Percentiles rank a stretch among this genome's conserved stretches.
Conservation (phyloP, 2,329 filamentous ascomycete genomes). For the Exophiala viscosa region DNA sequence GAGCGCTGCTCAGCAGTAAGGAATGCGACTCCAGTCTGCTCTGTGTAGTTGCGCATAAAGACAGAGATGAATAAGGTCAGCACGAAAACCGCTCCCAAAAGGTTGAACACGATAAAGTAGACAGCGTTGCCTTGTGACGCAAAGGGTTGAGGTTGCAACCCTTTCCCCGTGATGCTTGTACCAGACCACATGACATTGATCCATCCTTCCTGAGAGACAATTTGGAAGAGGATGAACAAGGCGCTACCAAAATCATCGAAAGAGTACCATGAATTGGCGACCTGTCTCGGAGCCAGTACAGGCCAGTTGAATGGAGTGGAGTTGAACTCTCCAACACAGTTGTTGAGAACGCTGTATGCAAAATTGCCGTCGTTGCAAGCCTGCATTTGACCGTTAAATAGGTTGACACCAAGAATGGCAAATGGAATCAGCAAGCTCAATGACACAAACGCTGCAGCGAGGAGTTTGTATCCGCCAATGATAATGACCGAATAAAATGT, state of each 20-base stretch:
- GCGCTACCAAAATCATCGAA: slow-evolving; percentile 95
- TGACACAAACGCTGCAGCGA: slow-evolving; percentile 89
- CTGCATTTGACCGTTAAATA: slow-evolving; percentile 80
- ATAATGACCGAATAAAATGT: slow-evolving; percentile 97
- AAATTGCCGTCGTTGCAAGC: slow-evolving; percentile 71
- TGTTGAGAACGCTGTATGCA: slow-evolving; percentile 44
- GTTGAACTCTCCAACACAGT: slow-evolving; percentile 81
- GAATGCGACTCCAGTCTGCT: slow-evolving; percentile 95
- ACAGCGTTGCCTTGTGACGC: slow-evolving; percentile 78
- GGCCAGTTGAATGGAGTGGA: slow-evolving; percentile 78
- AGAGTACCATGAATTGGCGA: slow-evolving; percentile 76
- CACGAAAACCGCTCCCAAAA: slow-evolving; percentile 93
- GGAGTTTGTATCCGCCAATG: slow-evolving; percentile 87
- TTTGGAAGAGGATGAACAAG: slow-evolving; percentile 95
- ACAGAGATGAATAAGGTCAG: slow-evolving; percentile 97
- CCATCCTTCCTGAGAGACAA: slow-evolving; percentile 98
- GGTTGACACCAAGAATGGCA: slow-evolving; percentile 88
- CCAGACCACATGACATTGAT: slow-evolving; percentile 83
- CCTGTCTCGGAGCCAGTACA: slow-evolving; percentile 76
- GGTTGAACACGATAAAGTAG: slow-evolving; percentile 95
- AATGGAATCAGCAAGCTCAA: slow-evolving; percentile 92
- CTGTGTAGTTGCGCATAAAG: slow-evolving; percentile 99
- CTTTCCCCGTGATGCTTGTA: slow-evolving; percentile 74
- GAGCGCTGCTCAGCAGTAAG: slow-evolving; percentile 93
- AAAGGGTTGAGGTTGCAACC: slow-evolving; percentile 67